phyloP scores from a whole-genome alignment of 805 yeast species.

The Cyberlindnera euphorbiae region DNA sequence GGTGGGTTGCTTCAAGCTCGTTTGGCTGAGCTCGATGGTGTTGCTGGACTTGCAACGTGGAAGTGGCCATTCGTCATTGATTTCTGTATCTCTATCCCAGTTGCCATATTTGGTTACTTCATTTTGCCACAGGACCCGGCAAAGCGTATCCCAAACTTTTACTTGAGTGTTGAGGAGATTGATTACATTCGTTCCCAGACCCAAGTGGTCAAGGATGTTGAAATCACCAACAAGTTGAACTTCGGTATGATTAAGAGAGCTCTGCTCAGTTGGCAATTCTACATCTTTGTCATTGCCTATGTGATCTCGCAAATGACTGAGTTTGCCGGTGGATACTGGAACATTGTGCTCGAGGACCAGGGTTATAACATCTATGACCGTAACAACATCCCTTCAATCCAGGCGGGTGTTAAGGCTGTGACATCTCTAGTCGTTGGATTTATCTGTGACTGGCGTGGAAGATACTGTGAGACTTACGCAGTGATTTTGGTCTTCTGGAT shows the following conservation, averaged over 20 bases:
- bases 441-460: slow-evolving; percentile 19
- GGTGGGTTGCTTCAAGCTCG: slow-evolving; percentile 57
- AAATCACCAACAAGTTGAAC: slow-evolving; percentile 14
- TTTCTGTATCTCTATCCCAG: slow-evolving; percentile 42
- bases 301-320: slow-evolving; percentile 13
- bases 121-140: slow-evolving; percentile 39
- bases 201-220: slow-evolving; percentile 15
- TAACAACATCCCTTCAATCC: slow-evolving; percentile 21
- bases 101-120: slow-evolving; percentile 45
- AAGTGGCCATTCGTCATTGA: slow-evolving; percentile 66
- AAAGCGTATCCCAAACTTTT: slow-evolving; percentile 14
- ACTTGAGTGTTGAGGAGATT: slow-evolving; percentile 15
- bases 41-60: slow-evolving; percentile 51
- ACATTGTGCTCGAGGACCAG: slow-evolving; percentile 17
- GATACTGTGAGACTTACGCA: slow-evolving; percentile 14
- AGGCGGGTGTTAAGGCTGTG: slow-evolving; percentile 18
- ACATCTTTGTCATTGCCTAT: slow-evolving; percentile 19
- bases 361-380: slow-evolving; percentile 22
- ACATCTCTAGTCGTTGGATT: slow-evolving; percentile 17
- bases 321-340: slow-evolving; percentile 11
- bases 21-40: slow-evolving; percentile 36
- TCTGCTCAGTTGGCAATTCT: slow-evolving; percentile 18
- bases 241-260: slow-evolving; percentile 16
- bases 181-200: slow-evolving; percentile 11
- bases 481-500: slow-evolving; percentile 9